Evolutionary conservation across 2,329 filamentous ascomycete species (phyloP).

Genomic region (Beauveria sp.): DNA sequence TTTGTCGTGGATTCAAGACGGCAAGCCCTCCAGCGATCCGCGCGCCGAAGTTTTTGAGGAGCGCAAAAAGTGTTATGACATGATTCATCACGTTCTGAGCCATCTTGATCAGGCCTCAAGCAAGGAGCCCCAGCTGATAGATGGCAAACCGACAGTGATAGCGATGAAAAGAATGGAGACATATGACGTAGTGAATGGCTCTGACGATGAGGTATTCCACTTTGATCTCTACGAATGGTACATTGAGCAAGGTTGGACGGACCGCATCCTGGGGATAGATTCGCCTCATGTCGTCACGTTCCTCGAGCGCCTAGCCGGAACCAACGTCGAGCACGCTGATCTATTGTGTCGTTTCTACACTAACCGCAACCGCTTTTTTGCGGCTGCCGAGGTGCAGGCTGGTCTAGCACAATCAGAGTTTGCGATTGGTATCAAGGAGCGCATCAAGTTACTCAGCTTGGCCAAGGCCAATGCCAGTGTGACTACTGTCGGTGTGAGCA

Average conservation of each 20-base stretch:
- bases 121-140: slow-evolving; percentile 62
- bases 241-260: slow-evolving; percentile 72
- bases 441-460: slow-evolving; percentile 82
- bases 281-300: slow-evolving; percentile 84
- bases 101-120: slow-evolving; percentile 67
- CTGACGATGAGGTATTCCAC: slow-evolving; percentile 88
- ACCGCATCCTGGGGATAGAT: slow-evolving; percentile 76
- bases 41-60: slow-evolving; percentile 60
- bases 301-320: slow-evolving; percentile 65
- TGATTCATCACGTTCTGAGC: slow-evolving; percentile 77
- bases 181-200: slow-evolving; percentile 81
- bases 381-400: slow-evolving; percentile 81
- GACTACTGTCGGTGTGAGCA: slow-evolving; percentile 64
- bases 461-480: slow-evolving; percentile 91
- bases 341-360: slow-evolving; percentile 90
- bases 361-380: slow-evolving; percentile 73
- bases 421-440: slow-evolving; percentile 66
- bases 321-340: slow-evolving; percentile 73
- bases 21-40: slow-evolving; percentile 62
- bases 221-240: slow-evolving; percentile 99
- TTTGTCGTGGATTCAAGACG: slow-evolving; percentile 80
- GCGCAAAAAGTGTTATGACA: slow-evolving; percentile 72
- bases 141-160: slow-evolving; percentile 69
- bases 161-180: slow-evolving; percentile 79
- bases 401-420: slow-evolving; percentile 80